phyloP scores from a whole-genome alignment of 2,329 filamentous ascomycete species.

The Piedraia hortae region DNA sequence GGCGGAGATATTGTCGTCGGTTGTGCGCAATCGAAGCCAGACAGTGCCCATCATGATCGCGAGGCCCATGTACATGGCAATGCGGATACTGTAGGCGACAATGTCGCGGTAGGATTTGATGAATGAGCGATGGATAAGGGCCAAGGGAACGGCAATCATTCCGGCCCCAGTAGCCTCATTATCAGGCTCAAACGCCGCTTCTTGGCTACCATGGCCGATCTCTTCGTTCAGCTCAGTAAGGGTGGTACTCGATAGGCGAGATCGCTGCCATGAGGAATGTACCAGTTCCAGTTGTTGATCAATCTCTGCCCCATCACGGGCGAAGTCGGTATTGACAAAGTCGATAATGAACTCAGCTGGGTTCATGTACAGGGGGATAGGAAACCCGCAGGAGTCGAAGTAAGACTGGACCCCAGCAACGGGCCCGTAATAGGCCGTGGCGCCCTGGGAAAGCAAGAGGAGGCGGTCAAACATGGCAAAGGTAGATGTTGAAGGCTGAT shows the following conservation, averaged over 20 bases:
- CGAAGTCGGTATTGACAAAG: slow-evolving; percentile 14
- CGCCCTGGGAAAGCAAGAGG: slow-evolving; percentile 47
- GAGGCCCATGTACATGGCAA: slow-evolving; percentile 52
- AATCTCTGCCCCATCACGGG: background rate
- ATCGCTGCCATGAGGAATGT: slow-evolving; percentile 27
- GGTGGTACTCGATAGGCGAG: slow-evolving; percentile 15
- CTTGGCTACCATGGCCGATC: no score
- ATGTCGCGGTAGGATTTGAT: slow-evolving; percentile 62
- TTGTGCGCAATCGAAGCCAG: slow-evolving; percentile 41
- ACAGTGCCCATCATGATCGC: slow-evolving; percentile 71
- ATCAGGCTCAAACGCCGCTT: no score
- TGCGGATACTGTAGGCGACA: slow-evolving; percentile 50
- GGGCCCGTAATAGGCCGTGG: slow-evolving; percentile 57
- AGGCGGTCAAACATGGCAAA: slow-evolving; percentile 76
- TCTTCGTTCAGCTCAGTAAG: slow-evolving; percentile 11
- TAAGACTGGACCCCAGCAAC: slow-evolving; percentile 49
- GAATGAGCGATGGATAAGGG: slow-evolving; percentile 44
- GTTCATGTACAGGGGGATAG: slow-evolving; percentile 41
- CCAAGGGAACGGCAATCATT: slow-evolving; percentile 15
- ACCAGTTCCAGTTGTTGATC: slow-evolving; percentile 25
- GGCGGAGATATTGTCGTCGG: slow-evolving; percentile 45
- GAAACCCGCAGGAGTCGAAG: slow-evolving; percentile 42
- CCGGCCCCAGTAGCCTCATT: no score
- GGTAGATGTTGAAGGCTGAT: slow-evolving; percentile 85
- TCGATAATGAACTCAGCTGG: slow-evolving; percentile 58